Evolutionary conservation across 176 grass and related monocot genomes (phyloP).

Genomic region (Aechmea fasciata): DNA sequence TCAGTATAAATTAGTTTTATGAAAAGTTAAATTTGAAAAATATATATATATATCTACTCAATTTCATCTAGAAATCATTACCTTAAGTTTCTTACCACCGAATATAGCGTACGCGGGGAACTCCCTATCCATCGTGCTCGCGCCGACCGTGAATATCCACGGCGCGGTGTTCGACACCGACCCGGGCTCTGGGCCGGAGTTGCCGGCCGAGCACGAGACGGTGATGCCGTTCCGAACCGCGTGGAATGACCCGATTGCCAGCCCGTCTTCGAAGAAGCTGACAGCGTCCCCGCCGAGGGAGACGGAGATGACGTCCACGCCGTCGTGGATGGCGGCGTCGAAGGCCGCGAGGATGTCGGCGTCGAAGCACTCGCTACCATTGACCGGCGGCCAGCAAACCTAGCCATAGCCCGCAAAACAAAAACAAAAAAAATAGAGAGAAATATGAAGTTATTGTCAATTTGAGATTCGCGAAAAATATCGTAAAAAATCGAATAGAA

Average conservation of each 20-base stretch:
- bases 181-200: constrained; percentile 31
- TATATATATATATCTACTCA: no score
- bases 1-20: no score
- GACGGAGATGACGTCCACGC: constrained; percentile 48
- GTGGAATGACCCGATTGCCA: constrained; percentile 60
- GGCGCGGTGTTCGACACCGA: constrained; percentile 46
- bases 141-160: constrained; percentile 61
- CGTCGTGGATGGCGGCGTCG: constrained; percentile 64
- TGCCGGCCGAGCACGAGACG: constrained; percentile 67
- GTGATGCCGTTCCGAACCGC: constrained; percentile 42
- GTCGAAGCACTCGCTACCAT: constrained; percentile 47
- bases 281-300: constrained; percentile 36
- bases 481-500: no score
- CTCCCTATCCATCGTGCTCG: constrained; percentile 44
- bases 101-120: constrained; percentile 36
- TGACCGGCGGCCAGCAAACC: constrained; percentile 45
- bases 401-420: neutral
- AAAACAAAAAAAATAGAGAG: no score
- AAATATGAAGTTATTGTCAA: no score
- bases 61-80: no score
- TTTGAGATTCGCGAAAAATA: no score
- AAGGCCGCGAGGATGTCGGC: constrained; percentile 55
- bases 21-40: no score
- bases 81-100: constrained; percentile 29
- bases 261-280: constrained; percentile 29